Base-by-base conservation (phyloP, 805 yeast genomes). In the Lachancea cidri region DNA sequence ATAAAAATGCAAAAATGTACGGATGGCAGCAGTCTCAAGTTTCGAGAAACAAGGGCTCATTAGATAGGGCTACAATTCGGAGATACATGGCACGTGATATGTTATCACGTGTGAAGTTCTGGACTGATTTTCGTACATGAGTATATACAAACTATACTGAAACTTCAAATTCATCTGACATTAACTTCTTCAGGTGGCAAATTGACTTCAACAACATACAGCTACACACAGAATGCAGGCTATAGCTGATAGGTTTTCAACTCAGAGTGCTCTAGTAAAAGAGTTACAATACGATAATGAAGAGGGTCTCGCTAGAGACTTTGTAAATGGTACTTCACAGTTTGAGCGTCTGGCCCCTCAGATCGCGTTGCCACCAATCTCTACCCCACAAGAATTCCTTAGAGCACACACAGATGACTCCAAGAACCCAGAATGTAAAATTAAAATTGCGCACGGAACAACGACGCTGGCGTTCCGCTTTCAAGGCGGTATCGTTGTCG, bases 341-440 rank as follows among this genome's bases (percentile, higher is more conserved):
- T 47, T 60, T 51, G 47, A 59, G 33, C 50, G 55, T n/a, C 45
- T 69, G 41, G 69, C 73, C 1, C 94, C 95, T 20, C 60, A 76
- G 15, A 71, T 87, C 46, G 65, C 80, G 41, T 65, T 87, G 58
- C 95, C 96, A 22, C 93, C 93, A 42, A 82, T 86, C 46, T 77
- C 89, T 38, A 79, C 83, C 53, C 98, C 98, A 24, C 79, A 96
- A 5, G 95, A 85, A 41, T 91, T 91, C 62, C 71, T 93, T 52
- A 76, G 98, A 64, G 97, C 97, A n/a, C 97, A 93, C 66, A 93
- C 98, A 5, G 98, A 93, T 66, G 97, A 93, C 65, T 81, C 87
- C 15, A 61, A 80, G 46, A 91, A 89, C 62, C 95, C 95, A 19
- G 97, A 88, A 60, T 89, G 95, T 67, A 84, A 81, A 58, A 91